These are phyloP conservation scores for Umbilicus rupestris DNA, from an alignment of 164 flowering plant genomes.

Conservation along the genomic window DNA sequence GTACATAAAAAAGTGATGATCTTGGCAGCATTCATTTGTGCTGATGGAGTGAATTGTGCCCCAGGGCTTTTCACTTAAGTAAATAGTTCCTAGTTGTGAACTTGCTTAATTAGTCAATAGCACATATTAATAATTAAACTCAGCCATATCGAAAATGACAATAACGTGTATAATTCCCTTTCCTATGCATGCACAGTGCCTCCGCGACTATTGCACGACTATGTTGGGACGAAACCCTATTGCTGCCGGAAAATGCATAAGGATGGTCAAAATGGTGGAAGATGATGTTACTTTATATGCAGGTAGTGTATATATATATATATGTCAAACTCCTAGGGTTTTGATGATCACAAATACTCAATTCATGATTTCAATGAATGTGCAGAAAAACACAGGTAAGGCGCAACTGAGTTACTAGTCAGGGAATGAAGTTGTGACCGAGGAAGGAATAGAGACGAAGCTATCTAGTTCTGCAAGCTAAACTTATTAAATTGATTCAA, in stretches of 20 bases:
- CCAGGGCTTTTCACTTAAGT: constrained; percentile 77
- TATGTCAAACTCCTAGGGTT: too few relatives aligned
- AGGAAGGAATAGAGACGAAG: too few relatives aligned
- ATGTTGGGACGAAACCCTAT: constrained; percentile 50
- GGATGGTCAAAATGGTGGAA: constrained; percentile 49
- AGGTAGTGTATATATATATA: too few relatives aligned
- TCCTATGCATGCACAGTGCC: too few relatives aligned
- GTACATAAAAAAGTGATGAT: constrained; percentile 62
- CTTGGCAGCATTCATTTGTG: constrained; percentile 72
- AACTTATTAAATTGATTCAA: too few relatives aligned
- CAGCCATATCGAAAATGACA: neutral
- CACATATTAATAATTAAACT: neutral
- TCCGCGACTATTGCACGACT: constrained; percentile 59
- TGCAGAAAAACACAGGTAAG: too few relatives aligned
- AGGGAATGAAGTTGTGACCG: too few relatives aligned
- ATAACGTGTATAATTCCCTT: constrained; percentile 9
- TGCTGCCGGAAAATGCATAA: constrained; percentile 92
- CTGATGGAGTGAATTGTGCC: constrained; percentile 81
- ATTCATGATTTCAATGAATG: too few relatives aligned
- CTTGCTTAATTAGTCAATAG: neutral
- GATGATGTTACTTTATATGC: constrained; percentile 62
- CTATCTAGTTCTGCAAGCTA: too few relatives aligned
- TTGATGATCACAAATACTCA: too few relatives aligned
- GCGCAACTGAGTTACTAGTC: too few relatives aligned
- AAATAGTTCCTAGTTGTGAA: too few relatives aligned